Evolutionary conservation across 306 rosid species (phyloP).

Genomic region (Rosa chinensis): DNA sequence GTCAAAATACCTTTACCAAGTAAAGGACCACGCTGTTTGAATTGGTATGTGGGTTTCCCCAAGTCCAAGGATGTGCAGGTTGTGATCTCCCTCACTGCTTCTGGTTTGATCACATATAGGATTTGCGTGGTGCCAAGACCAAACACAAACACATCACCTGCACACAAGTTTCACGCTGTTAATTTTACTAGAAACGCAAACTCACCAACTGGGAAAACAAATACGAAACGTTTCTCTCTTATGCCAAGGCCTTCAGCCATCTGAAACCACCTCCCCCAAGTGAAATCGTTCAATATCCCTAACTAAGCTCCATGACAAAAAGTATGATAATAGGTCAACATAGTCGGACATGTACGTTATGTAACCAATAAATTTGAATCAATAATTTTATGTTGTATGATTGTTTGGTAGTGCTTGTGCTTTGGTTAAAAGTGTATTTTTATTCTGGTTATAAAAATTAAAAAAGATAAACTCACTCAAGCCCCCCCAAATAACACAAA

Average conservation of each 20-base stretch:
- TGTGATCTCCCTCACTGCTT: constrained; percentile 34
- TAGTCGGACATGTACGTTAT: too few species aligned
- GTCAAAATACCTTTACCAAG: constrained; percentile 46
- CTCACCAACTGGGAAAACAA: neutral
- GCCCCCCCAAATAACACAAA: too few species aligned
- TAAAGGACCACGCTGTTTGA: constrained; percentile 34
- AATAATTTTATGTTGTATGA: too few species aligned
- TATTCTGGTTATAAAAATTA: too few species aligned
- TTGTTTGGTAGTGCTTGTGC: too few species aligned
- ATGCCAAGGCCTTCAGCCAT: neutral
- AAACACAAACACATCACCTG: constrained; percentile 42
- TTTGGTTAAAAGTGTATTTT: too few species aligned
- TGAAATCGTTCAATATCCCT: too few species aligned
- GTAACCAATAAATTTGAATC: too few species aligned
- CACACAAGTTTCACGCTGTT: neutral
- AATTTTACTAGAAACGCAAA: neutral
- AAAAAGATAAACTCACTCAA: too few species aligned
- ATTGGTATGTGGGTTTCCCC: constrained; percentile 39
- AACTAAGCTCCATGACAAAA: too few species aligned
- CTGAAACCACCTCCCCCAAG: neutral
- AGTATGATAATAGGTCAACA: too few species aligned
- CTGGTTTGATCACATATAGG: constrained; percentile 32
- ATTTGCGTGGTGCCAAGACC: constrained; percentile 45
- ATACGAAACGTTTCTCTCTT: neutral
- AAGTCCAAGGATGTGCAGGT: constrained; percentile 44